Evolutionary conservation across 192 early-diverging fungal genomes (phyloP).

Genomic region (Spizellomyces punctatus): DNA sequence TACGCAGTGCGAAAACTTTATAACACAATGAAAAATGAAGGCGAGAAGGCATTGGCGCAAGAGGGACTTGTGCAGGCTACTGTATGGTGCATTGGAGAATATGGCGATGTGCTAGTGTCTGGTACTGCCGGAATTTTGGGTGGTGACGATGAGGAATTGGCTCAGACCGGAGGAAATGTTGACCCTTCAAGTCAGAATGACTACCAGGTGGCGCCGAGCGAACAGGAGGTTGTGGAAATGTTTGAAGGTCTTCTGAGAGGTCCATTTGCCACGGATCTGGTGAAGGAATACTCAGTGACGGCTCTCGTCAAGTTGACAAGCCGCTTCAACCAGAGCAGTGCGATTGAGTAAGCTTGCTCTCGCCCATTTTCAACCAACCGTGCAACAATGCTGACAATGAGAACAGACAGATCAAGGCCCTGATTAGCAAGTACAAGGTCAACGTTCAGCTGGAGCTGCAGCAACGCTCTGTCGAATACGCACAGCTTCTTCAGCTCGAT

Average conservation of each 20-base stretch:
- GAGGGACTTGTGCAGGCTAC: constrained; percentile 88
- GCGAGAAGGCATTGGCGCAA: constrained; percentile 71
- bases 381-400: neutral
- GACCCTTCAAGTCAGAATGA: constrained; percentile 27
- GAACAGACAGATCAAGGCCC: constrained; percentile 52
- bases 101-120: constrained; percentile 83
- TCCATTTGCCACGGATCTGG: constrained; percentile 75
- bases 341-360: constrained; percentile 36
- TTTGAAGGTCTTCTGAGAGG: constrained; percentile 77
- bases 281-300: constrained; percentile 83
- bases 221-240: constrained; percentile 73
- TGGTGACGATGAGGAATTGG: constrained; percentile 62
- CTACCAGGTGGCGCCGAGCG: constrained; percentile 52
- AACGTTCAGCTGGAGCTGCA: constrained; percentile 92
- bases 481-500: constrained; percentile 68
- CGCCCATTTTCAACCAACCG: neutral
- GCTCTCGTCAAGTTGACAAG: constrained; percentile 87
- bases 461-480: constrained; percentile 91
- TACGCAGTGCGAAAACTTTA: constrained; percentile 91
- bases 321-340: constrained; percentile 64
- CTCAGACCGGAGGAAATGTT: constrained; percentile 17
- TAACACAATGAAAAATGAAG: constrained; percentile 69
- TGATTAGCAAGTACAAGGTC: constrained; percentile 63
- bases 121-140: constrained; percentile 27
- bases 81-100: constrained; percentile 96